Evolutionary conservation across 1,284 basidiomycete species (phyloP), one percentile per base, ranked within the genome.

Genomic region (Inonotus hispidus): DNA sequence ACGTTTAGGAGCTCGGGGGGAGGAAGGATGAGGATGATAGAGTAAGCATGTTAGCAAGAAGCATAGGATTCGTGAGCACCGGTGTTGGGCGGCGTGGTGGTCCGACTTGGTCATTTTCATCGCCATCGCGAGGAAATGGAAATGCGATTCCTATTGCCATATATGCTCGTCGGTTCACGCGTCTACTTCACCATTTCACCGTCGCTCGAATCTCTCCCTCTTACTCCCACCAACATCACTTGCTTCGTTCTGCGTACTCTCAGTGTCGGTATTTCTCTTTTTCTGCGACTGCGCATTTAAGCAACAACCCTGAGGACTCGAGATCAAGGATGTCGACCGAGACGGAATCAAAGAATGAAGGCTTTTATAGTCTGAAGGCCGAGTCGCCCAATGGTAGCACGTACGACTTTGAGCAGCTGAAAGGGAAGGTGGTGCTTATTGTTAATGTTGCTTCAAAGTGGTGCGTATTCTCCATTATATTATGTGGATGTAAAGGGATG

Each of bases 401-500:
- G 13, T 87, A 78, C 62, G 78, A 84, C 64, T 90, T 92, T 67
- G 77, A 80, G 3, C 75, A 88, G 60, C 72, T 92, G 65, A 85
- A 84, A 70, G 89, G 87, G 47, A 91, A 90, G 72, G 83, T 87
- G 21, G 86, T 90, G 43, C 76, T 91, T 53, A 77, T 91, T 60
- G 88, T 90, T 60, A 91, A 91, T 68, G 80, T 82, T 56, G 88
- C 88, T 23, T 89, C 87, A 8, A 75, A 82, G 68, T 90, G 88
- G 88, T 89, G 68, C 53, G 81, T 32, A 29, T 52, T 49, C 23
- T 25, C 27, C 21, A 2, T 27, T 21, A 8, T 21, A 16, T 21
- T 14, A 14, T 38, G 39, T n/a, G n/a, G n/a, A n/a, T n/a, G n/a
- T 29, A 16, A 37, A 60, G 52, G 47, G 25, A 54, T 61, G 62